Conservation (phyloP, 2,329 filamentous ascomycete genomes). For the Domatiomyces globalis region DNA sequence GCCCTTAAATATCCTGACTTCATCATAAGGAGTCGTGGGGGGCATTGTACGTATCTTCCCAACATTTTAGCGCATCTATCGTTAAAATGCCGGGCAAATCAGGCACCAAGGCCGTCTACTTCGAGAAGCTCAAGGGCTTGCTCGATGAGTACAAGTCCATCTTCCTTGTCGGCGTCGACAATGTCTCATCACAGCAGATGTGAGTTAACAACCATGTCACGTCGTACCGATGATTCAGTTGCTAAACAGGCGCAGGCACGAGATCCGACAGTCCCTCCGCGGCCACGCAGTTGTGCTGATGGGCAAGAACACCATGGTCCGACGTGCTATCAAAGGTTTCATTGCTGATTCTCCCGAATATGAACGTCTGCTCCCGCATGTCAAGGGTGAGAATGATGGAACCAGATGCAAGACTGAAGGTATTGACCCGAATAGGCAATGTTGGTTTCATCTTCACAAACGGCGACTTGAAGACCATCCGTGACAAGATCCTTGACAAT, state of each 20-base stretch:
- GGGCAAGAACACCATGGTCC: constrained; percentile 99
- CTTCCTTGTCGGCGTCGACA: constrained; percentile 61
- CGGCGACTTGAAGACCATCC: constrained; percentile 75
- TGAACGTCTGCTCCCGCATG: constrained; percentile 88
- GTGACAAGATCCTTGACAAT: constrained; percentile 91
- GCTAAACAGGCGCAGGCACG: constrained; percentile 71
- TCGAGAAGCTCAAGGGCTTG: constrained; percentile 97
- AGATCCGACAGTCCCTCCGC: constrained; percentile 88
- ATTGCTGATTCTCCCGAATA: constrained; percentile 83
- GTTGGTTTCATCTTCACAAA: constrained; percentile 99
- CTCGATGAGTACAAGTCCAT: constrained; percentile 93
- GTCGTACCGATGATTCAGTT: background rate
- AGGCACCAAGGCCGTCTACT: constrained; percentile 88
- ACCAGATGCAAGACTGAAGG: constrained; percentile 2
- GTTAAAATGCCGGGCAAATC: constrained; percentile 99
- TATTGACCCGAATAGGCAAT: constrained; percentile 47
- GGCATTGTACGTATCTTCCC: constrained; percentile 45
- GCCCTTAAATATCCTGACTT: constrained; percentile 99
- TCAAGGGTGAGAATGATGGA: constrained; percentile 49
- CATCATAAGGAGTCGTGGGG: constrained; percentile 96
- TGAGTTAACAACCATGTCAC: background rate
- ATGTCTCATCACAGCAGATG: background rate
- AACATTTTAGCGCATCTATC: constrained; percentile 49
- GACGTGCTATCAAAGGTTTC: constrained; percentile 95
- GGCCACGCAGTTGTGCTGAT: constrained; percentile 90